Conservation (phyloP, 2,329 filamentous ascomycete species). For the Fusarium oxysporum region DNA sequence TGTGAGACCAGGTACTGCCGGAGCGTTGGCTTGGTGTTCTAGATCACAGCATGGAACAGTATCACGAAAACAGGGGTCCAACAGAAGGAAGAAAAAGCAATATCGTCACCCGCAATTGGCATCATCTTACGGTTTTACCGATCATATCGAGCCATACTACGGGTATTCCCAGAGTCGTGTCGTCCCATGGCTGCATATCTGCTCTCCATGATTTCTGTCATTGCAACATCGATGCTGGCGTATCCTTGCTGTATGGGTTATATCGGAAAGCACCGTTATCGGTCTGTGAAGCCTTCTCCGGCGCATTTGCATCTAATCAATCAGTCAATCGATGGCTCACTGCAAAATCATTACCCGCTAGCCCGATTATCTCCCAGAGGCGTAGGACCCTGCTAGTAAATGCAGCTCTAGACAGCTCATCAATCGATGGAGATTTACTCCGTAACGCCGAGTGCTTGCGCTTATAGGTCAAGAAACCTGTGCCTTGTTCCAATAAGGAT, state of each 20-base stretch:
- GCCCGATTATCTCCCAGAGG: background rate
- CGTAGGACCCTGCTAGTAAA: background rate
- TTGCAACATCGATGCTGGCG: slow-evolving; percentile 22
- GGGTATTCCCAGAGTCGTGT: slow-evolving; percentile 30
- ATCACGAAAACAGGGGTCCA: slow-evolving; percentile 25
- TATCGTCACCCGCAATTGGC: background rate
- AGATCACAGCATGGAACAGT: slow-evolving; percentile 6
- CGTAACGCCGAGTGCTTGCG: background rate
- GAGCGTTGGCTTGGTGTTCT: slow-evolving; percentile 13
- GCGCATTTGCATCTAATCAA: slow-evolving; percentile 13
- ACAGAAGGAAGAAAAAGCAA: background rate
- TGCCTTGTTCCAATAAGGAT: slow-evolving; percentile 1
- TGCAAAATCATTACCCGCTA: slow-evolving; percentile 10
- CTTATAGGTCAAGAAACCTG: slow-evolving; percentile 6
- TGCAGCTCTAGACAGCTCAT: slow-evolving; percentile 13
- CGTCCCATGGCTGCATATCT: slow-evolving; percentile 42
- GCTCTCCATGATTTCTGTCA: slow-evolving; percentile 19
- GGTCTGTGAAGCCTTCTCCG: slow-evolving; percentile 13
- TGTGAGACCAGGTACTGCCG: slow-evolving; percentile 7
- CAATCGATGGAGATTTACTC: background rate
- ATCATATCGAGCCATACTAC: slow-evolving; percentile 32
- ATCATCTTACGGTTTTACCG: slow-evolving; percentile 19
- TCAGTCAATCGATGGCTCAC: background rate
- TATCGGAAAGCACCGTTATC: slow-evolving; percentile 16
- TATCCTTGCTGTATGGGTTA: slow-evolving; percentile 8